phyloP scores from a whole-genome alignment of 345 rosid genomes.

The Bruguiera sexangula region DNA sequence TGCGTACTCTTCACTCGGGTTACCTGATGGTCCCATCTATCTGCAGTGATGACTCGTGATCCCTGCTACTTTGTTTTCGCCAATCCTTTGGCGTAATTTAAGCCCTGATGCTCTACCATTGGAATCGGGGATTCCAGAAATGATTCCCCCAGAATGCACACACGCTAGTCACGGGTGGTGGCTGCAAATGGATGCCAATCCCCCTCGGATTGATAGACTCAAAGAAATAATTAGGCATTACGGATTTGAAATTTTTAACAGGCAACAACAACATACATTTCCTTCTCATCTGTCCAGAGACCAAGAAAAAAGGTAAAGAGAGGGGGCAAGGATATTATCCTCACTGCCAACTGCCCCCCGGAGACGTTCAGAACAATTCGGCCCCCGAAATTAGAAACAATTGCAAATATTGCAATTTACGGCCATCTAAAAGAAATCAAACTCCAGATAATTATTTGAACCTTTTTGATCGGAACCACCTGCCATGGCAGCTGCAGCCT shows the following conservation, averaged over 20 bases:
- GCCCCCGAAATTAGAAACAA: constrained; percentile 36
- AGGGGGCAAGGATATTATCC: constrained; percentile 23
- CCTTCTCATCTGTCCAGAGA: constrained; percentile 36
- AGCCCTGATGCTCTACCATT: too few species aligned
- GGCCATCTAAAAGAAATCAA: constrained; percentile 74
- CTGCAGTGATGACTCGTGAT: too few species aligned
- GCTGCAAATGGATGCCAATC: too few species aligned
- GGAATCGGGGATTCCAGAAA: too few species aligned
- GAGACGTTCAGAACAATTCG: constrained; percentile 35
- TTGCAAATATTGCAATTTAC: constrained; percentile 18
- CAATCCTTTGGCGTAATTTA: too few species aligned
- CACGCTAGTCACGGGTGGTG: too few species aligned
- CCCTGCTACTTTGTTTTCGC: too few species aligned
- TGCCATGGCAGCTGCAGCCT: constrained; percentile 17
- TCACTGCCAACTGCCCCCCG: constrained; percentile 29
- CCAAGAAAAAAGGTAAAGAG: background rate
- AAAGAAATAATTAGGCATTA: constrained; percentile 7
- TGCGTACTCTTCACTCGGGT: too few species aligned
- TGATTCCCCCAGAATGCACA: too few species aligned
- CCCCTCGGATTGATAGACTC: background rate
- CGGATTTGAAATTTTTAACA: constrained; percentile 20
- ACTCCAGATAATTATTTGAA: constrained; percentile 79
- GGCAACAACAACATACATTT: constrained; percentile 33
- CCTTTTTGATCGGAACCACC: constrained; percentile 45
- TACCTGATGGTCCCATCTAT: too few species aligned